Base-by-base conservation (phyloP, 352 stramenopile genomes). In the Halophytophthora polymorphica region DNA sequence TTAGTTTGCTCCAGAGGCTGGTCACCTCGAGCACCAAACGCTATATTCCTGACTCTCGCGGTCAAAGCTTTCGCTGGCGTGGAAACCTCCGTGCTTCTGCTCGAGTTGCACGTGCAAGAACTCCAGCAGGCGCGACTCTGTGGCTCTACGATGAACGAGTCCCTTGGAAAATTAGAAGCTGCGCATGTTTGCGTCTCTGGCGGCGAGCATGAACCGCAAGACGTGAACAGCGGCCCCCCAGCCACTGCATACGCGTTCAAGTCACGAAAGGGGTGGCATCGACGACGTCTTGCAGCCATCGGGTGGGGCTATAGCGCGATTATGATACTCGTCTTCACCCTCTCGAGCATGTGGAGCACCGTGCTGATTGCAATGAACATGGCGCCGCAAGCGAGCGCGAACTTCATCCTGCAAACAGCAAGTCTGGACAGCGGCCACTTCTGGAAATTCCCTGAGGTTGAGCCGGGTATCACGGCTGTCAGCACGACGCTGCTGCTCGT, bases 361-460 rank as follows among this genome's bases (percentile, higher is more conserved):
- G 64, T 73, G 36, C 38, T 78, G 23, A 38, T 83, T 31, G 28
- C 63, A 1, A 29, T 83, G 15, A 74, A 71, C 15, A 18, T 68
- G 1, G 45, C 58, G 17, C 63, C 69, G 2, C 71, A 61, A 22
- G 34, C 40, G 38, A 80, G 53, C 14, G 60, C 68, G 21, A 77
- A 80, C 42, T 54, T 18, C 17, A 41, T 72, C 46, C 69, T 77
- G 46, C 40, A 57, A 31, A 83, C 69, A 2, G 48, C 42, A 6
- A 56, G 42, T 17, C 53, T 71, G 18, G 69, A 56, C 12, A 46
- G 34, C 17, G 40, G 61, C 7, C n/a, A 66, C 18, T 43, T 63
- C n/a, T 56, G 48, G 31, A 48, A 56, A 35, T 58, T 31, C 5
- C 45, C 25, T n/a, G 46, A 38, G 14, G 48, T 42, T 22, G 14